A percentile compares a stretch with the other conserved stretches of the same genome.
Conservation (phyloP, 345 rosid genomes). For the Syzygium oleosum region DNA sequence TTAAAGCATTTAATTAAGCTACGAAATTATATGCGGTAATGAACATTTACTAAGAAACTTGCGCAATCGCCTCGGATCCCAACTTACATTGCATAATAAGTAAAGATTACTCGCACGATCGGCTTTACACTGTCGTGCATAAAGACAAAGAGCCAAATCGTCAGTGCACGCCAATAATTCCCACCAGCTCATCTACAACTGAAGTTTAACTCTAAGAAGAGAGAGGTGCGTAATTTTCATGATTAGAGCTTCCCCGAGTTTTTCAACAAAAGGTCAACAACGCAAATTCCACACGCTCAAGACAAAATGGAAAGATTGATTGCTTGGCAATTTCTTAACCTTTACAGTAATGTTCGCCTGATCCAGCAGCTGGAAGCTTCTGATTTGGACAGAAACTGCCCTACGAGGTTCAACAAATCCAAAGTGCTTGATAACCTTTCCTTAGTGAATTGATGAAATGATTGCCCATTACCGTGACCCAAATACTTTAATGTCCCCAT, state of each 20-base stretch:
- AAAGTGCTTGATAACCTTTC: not conserved
- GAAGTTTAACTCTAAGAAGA: not conserved
- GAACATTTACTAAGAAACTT: not conserved
- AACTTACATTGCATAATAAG: not conserved
- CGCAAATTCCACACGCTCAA: not conserved
- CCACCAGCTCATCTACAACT: not conserved
- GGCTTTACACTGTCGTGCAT: not conserved
- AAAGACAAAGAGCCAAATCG: not conserved
- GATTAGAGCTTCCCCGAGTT: not conserved
- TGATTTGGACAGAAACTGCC: not conserved
- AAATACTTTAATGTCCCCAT: not conserved
- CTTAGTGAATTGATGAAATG: not conserved
- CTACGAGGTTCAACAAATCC: not conserved
- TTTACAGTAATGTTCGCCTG: not conserved
- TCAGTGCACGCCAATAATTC: not conserved
- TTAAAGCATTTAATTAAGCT: too few relatives aligned
- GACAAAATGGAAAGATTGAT: not conserved
- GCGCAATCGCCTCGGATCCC: not conserved
- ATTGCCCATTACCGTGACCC: not conserved
- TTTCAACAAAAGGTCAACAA: not conserved
- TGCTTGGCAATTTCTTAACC: not conserved
- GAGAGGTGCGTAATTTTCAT: not conserved
- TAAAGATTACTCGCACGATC: not conserved
- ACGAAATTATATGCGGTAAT: not conserved
- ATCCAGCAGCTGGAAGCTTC: not conserved